Percentiles rank a stretch among this genome's conserved stretches.
These are phyloP conservation scores for Neolentinus lepideus DNA, from an alignment of 1,284 basidiomycete species.

Conservation along the genomic window DNA sequence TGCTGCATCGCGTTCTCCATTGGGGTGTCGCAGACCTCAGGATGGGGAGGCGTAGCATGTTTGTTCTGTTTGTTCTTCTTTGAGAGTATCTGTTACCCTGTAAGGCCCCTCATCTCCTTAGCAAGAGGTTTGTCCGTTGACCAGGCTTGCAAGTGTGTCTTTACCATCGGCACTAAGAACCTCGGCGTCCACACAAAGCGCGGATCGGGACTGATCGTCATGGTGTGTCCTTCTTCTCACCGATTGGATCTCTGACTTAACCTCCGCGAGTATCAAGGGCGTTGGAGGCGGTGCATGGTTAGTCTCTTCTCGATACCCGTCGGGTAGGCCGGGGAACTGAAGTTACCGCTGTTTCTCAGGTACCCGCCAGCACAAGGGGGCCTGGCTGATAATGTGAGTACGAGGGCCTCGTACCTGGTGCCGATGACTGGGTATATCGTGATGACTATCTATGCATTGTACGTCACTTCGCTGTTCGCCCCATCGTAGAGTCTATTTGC, in stretches of 20 bases:
- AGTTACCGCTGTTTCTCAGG: background rate
- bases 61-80: conserved; percentile 73
- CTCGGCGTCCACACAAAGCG: conserved; percentile 65
- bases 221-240: conserved; percentile 25
- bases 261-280: conserved; percentile 27
- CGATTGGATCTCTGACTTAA: background rate
- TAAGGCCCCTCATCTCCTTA: conserved; percentile 22
- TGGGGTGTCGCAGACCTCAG: conserved; percentile 43
- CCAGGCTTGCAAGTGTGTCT: conserved; percentile 42
- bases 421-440: conserved; percentile 52
- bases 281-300: conserved; percentile 68
- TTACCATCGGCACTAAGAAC: conserved; percentile 65
- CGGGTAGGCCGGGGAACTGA: background rate
- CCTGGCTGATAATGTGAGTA: conserved; percentile 50
- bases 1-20: conserved; percentile 48
- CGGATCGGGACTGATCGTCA: conserved; percentile 65
- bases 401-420: conserved; percentile 50
- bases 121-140: background rate
- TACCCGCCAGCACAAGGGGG: conserved; percentile 68
- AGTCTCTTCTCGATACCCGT: background rate
- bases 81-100: conserved; percentile 67
- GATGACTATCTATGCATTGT: conserved; percentile 53
- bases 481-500: too few species aligned
- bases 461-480: conserved; percentile 6
- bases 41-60: conserved; percentile 51